phyloP scores from a whole-genome alignment of 2,329 filamentous ascomycete species.

The Ceratocystiopsis sp. region DNA sequence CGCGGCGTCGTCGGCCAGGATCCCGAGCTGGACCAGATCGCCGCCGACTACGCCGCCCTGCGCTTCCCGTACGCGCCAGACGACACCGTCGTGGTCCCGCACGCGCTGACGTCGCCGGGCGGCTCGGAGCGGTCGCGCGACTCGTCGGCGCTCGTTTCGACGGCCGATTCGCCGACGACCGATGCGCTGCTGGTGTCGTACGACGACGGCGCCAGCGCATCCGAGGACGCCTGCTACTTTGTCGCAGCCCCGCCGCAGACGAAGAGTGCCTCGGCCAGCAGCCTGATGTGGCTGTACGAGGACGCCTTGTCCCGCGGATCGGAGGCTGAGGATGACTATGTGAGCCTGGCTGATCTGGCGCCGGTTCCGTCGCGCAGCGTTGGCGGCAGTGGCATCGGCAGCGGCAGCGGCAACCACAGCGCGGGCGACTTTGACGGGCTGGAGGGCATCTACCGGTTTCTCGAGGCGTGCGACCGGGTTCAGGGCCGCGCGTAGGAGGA shows the following conservation, averaged over 20 bases:
- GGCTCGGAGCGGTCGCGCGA: constrained; percentile 26
- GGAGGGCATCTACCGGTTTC: constrained; percentile 39
- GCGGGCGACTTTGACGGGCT: constrained; percentile 36
- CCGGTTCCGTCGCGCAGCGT: constrained; percentile 21
- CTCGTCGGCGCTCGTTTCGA: constrained; percentile 16
- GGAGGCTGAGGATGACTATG: constrained; percentile 25
- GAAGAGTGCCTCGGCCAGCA: too few species aligned
- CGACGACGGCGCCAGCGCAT: neutral
- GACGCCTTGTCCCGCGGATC: constrained; percentile 13
- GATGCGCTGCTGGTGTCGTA: too few species aligned
- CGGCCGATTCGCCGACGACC: neutral
- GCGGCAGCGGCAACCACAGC: constrained; percentile 22
- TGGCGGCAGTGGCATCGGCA: too few species aligned
- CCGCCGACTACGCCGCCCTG: constrained; percentile 57
- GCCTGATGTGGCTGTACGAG: constrained; percentile 24
- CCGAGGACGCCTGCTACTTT: constrained; percentile 22
- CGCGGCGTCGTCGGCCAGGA: constrained; percentile 70
- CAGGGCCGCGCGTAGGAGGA: neutral
- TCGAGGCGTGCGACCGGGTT: constrained; percentile 37
- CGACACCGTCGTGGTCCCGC: constrained; percentile 9
- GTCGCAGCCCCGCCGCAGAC: too few species aligned
- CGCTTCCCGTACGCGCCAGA: constrained; percentile 73
- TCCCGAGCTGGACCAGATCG: constrained; percentile 46
- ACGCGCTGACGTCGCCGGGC: constrained; percentile 26
- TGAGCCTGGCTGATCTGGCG: constrained; percentile 19